Conservation (phyloP, 2,329 filamentous ascomycete genomes). For the Xylariales sp. region DNA sequence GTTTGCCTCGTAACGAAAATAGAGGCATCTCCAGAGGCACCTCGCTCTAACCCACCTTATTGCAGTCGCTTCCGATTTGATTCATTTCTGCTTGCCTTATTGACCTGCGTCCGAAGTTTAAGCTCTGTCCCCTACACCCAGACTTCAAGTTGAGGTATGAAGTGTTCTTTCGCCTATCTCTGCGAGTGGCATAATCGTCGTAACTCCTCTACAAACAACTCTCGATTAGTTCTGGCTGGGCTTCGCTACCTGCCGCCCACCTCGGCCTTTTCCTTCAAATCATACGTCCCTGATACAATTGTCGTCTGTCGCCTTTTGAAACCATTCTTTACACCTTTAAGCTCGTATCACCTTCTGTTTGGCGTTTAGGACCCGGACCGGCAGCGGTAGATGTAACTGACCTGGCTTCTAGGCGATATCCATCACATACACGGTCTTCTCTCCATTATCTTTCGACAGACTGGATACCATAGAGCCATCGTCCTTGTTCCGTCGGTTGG, state of each 20-base stretch:
- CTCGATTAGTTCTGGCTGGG: neutral
- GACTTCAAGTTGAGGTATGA: conserved; percentile 9
- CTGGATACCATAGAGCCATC: conserved; percentile 11
- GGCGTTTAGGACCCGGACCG: neutral
- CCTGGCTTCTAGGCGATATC: conserved; percentile 24
- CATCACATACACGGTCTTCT: conserved; percentile 18
- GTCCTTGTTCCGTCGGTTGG: conserved; percentile 16
- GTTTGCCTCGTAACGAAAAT: conserved; percentile 15
- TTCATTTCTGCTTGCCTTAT: conserved; percentile 13
- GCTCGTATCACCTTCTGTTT: conserved; percentile 1
- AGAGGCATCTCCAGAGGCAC: neutral
- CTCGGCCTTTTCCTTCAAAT: conserved; percentile 1
- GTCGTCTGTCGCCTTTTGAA: neutral
- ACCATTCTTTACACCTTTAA: neutral
- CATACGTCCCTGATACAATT: neutral
- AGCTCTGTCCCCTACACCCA: neutral
- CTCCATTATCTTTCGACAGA: conserved; percentile 8
- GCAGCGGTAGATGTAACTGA: conserved; percentile 16
- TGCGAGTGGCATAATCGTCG: conserved; percentile 16
- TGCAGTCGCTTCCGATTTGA: conserved; percentile 12
- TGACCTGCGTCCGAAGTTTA: neutral
- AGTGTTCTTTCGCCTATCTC: neutral
- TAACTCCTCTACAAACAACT: neutral
- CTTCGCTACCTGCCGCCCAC: neutral
- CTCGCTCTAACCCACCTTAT: neutral